phyloP scores from a whole-genome alignment of 2,329 filamentous ascomycete species.

The Pseudonectria foliicola region DNA sequence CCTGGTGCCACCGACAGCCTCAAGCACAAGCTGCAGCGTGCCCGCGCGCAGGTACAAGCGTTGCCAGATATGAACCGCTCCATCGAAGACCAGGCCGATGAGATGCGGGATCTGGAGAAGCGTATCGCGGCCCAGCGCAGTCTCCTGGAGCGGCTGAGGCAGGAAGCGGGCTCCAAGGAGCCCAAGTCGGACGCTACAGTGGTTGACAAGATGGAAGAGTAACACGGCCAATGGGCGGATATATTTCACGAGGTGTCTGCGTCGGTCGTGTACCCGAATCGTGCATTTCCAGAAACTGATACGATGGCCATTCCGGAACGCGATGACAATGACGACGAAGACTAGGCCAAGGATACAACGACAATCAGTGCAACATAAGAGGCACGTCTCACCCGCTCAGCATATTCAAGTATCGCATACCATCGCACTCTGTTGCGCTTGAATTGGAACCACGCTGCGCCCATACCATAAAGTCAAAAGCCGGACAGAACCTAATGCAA shows the following conservation, averaged over 20 bases:
- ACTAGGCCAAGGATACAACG: neutral
- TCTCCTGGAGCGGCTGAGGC: slow-evolving; percentile 47
- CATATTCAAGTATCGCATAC: neutral
- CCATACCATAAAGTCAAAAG: neutral
- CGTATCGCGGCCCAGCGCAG: slow-evolving; percentile 56
- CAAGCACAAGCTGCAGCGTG: slow-evolving; percentile 77
- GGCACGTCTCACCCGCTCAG: neutral
- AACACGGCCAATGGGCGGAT: slow-evolving; percentile 10
- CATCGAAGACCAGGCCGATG: slow-evolving; percentile 61
- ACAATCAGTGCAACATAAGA: neutral
- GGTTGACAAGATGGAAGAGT: slow-evolving; percentile 36
- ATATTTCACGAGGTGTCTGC: too few species aligned
- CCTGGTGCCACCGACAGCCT: slow-evolving; percentile 69
- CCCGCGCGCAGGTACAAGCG: slow-evolving; percentile 56
- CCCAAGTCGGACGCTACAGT: slow-evolving; percentile 21
- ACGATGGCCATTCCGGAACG: too few species aligned
- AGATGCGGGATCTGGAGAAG: slow-evolving; percentile 60
- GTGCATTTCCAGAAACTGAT: too few species aligned
- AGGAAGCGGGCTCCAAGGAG: slow-evolving; percentile 32
- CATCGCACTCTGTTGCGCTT: too few species aligned
- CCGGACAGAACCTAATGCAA: slow-evolving; percentile 2
- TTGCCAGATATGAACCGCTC: slow-evolving; percentile 65
- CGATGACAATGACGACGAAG: too few species aligned
- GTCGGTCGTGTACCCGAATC: too few species aligned
- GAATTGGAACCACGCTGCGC: too few species aligned